Conservation (phyloP, 176 grass and related monocot genomes). For the Paspalum notatum region DNA sequence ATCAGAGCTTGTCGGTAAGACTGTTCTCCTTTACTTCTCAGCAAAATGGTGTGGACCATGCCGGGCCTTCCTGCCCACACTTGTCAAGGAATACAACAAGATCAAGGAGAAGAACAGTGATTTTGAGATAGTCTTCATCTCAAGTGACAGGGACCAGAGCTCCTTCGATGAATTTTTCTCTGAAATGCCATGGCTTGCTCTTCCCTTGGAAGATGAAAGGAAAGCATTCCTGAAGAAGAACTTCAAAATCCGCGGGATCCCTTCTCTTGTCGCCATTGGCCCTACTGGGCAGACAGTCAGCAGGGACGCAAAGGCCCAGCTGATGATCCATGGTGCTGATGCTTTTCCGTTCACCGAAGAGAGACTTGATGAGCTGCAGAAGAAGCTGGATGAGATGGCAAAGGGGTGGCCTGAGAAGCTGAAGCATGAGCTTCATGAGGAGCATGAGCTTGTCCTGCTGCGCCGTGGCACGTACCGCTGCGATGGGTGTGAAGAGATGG, state of each 20-base stretch:
- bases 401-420: conserved; percentile 73
- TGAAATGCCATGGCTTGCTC: conserved; percentile 82
- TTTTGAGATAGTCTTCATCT: conserved; percentile 85
- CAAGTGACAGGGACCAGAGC: conserved; percentile 65
- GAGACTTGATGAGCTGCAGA: conserved; percentile 58
- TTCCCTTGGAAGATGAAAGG: conserved; percentile 76
- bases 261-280: conserved; percentile 78
- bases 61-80: conserved; percentile 68
- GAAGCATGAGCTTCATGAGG: conserved; percentile 68
- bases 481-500: conserved; percentile 44
- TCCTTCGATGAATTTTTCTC: conserved; percentile 71
- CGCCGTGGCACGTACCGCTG: conserved; percentile 35
- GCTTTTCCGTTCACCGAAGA: conserved; percentile 82
- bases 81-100: conserved; percentile 71
- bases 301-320: conserved; percentile 48
- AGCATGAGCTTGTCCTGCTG: conserved; percentile 72
- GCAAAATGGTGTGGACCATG: conserved; percentile 74
- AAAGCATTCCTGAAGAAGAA: conserved; percentile 45
- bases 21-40: conserved; percentile 87
- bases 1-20: conserved; percentile 81
- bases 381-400: conserved; percentile 53
- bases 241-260: conserved; percentile 61
- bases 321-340: conserved; percentile 61
- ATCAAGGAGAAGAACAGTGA: conserved; percentile 71
- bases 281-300: conserved; percentile 61